phyloP scores from a whole-genome alignment of 805 yeast species.

The Cyberlindnera maritima region DNA sequence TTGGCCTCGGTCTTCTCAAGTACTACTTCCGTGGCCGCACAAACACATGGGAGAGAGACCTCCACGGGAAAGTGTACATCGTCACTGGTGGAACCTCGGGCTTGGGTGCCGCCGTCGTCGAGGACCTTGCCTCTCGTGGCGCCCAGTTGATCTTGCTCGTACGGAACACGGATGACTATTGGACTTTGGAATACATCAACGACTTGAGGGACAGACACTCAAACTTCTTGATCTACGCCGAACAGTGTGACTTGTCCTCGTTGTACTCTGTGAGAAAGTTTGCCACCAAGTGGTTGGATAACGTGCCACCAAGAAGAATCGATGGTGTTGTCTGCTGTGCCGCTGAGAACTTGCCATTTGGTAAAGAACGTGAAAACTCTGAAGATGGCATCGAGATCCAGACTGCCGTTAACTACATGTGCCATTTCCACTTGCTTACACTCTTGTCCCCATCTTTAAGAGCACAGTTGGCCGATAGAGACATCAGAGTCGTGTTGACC shows the following conservation, averaged over 20 bases:
- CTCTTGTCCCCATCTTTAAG: conserved; percentile 79
- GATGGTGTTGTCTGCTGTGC: conserved; percentile 92
- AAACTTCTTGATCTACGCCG: conserved; percentile 84
- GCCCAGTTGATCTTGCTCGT: conserved; percentile 82
- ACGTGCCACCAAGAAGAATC: conserved; percentile 82
- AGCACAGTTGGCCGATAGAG: conserved; percentile 93
- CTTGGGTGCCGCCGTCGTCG: conserved; percentile 72
- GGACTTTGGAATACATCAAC: conserved; percentile 78
- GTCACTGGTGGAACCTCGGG: conserved; percentile 96
- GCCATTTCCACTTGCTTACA: conserved; percentile 77
- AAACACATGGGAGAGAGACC: conserved; percentile 89
- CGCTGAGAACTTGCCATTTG: conserved; percentile 73
- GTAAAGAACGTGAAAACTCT: conserved; percentile 60
- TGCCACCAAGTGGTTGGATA: conserved; percentile 94
- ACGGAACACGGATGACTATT: conserved; percentile 58
- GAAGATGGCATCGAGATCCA: conserved; percentile 86
- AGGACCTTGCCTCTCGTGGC: conserved; percentile 74
- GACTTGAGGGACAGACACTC: conserved; percentile 68
- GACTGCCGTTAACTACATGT: conserved; percentile 76
- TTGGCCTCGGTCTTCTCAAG: conserved; percentile 50
- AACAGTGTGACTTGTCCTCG: conserved; percentile 76
- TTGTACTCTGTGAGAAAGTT: conserved; percentile 77
- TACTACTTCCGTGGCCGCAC: conserved; percentile 74
- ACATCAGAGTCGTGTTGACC: conserved; percentile 77
- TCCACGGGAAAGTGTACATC: conserved; percentile 84